Percentiles rank a stretch among this genome's conserved stretches.
Conservation (phyloP, 345 rosid genomes). For the Rhodomyrtus tomentosa region DNA sequence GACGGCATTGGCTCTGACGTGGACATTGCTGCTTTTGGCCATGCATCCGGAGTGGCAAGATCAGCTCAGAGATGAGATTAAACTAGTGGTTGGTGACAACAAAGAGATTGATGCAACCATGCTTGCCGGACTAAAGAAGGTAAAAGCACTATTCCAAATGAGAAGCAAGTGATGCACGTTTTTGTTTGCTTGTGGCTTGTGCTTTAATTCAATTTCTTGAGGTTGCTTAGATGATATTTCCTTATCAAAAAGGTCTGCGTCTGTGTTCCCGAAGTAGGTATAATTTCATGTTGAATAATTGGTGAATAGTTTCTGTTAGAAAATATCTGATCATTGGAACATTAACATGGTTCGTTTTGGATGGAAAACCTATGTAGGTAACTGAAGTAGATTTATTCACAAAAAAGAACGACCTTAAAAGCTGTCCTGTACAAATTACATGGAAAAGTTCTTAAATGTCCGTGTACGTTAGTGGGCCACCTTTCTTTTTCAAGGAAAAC, state of each 20-base stretch:
- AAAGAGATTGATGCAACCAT: constrained; percentile 33
- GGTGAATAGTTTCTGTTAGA: not conserved
- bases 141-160: constrained; percentile 9
- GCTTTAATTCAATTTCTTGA: not conserved
- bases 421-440: not conserved
- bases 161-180: not conserved
- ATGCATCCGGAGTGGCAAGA: constrained; percentile 70
- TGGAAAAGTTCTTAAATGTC: not conserved
- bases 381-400: not conserved
- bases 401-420: not conserved
- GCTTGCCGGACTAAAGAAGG: constrained; percentile 85
- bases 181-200: not conserved
- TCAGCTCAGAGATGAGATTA: constrained; percentile 69
- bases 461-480: not conserved
- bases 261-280: not conserved
- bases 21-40: constrained; percentile 82
- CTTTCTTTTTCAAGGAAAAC: not conserved
- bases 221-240: not conserved
- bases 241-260: not conserved
- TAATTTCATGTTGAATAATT: not conserved
- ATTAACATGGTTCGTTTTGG: not conserved
- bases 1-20: constrained; percentile 72
- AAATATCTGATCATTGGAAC: not conserved
- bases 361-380: not conserved
- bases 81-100: constrained; percentile 42